Base-by-base conservation (phyloP, 75 land plant species). In the Pinus taeda region DNA sequence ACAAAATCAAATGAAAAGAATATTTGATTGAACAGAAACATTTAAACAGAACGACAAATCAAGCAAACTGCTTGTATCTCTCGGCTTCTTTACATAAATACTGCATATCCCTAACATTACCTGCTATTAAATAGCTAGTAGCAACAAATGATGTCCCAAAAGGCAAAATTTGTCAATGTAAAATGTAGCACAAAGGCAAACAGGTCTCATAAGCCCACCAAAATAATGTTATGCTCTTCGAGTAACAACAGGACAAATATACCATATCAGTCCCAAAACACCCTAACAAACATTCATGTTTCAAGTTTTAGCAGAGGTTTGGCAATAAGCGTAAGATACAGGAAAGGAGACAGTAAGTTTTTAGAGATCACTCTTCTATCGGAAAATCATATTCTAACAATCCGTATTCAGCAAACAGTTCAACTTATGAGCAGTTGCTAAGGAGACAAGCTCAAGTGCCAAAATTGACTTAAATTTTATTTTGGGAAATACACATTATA, bases 1-100 rank as follows among this genome's bases (percentile, higher is more conserved):
- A 81, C 45, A 80, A 73, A 60, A 60, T 59, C 56, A 74, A 3
- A 80, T 36, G 11, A 69, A 21, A 37, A 26, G 49, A 81, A 57
- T 57, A 63, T 57, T 36, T 63, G 57, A 37, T 45, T 75, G 13
- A 21, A 74, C 20, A 21, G 26, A 17, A 65, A 65, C 42, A 17
- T 65, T 69, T 3, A 18, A 69, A 1, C 21, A 20, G 11, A 42
- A 21, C 3, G n/a, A 42, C 20, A 66, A 39, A 18, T 15, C 12
- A 49, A 49, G 2, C 55, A 49, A 49, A 67, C 20, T 36, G 18
- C 22, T 39, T 4, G 39, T 18, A 2, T 39, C 45, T 67, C 39
- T 37, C 6, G 18, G 6, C 67, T 64, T 64, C 9, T 67, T 67
- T 30, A 49, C 71, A 36, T 18, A 30, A 14, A 7, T 3, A 15